These are phyloP conservation scores for Kluyveromyces dobzhanskii DNA, from an alignment of 805 yeast species.

Conservation along the genomic window DNA sequence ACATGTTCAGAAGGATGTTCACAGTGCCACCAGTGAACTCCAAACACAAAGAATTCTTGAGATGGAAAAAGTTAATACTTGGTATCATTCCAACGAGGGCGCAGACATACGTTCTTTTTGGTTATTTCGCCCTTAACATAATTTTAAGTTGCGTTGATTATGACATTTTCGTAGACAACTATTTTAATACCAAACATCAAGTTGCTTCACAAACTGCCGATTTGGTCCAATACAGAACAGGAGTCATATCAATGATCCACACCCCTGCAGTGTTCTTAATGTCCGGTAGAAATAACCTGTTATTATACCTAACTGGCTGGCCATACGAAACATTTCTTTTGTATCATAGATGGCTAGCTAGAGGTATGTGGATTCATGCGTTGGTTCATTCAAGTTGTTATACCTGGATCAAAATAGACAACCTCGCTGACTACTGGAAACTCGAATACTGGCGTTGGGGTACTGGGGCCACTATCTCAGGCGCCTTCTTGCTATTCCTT, in stretches of 20 bases:
- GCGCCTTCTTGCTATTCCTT: slow-evolving; percentile 37
- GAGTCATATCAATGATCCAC: slow-evolving; percentile 35
- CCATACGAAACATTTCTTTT: slow-evolving; percentile 5
- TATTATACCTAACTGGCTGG: slow-evolving; percentile 9
- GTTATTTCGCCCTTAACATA: background rate
- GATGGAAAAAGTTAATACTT: background rate
- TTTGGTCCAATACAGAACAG: slow-evolving; percentile 31
- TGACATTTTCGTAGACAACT: background rate
- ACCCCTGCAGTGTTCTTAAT: slow-evolving; percentile 41
- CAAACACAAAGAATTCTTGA: background rate
- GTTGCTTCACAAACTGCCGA: background rate
- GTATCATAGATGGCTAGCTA: slow-evolving; percentile 7
- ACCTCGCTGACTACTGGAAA: background rate
- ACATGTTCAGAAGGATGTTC: background rate
- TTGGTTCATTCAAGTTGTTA: slow-evolving; percentile 47
- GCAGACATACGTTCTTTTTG: background rate
- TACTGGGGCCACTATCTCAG: slow-evolving; percentile 27
- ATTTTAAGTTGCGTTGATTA: background rate
- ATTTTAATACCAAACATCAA: background rate
- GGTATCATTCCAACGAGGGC: background rate
- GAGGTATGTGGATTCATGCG: slow-evolving; percentile 34
- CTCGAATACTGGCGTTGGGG: slow-evolving; percentile 34
- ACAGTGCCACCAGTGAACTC: background rate
- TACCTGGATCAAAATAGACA: slow-evolving; percentile 9
- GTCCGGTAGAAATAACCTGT: slow-evolving; percentile 7